Evolutionary conservation across 164 flowering plant genomes (phyloP).

Genomic region (Brasenia schreberi): DNA sequence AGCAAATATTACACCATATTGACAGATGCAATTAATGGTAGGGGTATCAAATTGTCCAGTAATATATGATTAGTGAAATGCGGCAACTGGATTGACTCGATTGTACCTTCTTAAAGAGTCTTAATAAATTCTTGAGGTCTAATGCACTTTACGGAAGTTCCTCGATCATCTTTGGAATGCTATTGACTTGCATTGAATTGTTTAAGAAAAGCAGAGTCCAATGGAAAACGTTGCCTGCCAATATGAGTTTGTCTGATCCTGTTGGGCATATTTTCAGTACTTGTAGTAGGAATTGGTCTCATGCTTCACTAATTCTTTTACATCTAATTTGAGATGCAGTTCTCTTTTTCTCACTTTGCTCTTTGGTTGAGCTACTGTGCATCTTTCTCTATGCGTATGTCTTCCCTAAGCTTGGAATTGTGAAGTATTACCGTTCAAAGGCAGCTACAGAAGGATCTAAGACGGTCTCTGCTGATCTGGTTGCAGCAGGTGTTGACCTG

Average conservation of each 20-base stretch:
- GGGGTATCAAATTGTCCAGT: no score
- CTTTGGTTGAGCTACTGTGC: constrained; percentile 46
- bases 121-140: no score
- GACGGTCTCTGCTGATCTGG: constrained; percentile 73
- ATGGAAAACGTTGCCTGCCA: no score
- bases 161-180: not conserved
- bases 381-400: constrained; percentile 47
- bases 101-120: no score
- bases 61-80: no score
- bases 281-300: no score
- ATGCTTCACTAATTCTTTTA: not conserved
- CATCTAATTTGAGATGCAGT: constrained; percentile 11
- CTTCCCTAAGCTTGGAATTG: constrained; percentile 58
- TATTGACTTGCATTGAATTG: not conserved
- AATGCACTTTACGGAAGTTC: not conserved
- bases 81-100: no score
- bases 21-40: no score
- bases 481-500: constrained; percentile 48
- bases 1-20: no score
- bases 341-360: constrained; percentile 41
- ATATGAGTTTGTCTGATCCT: no score
- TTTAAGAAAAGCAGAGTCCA: not conserved
- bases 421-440: constrained; percentile 59
- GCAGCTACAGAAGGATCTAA: constrained; percentile 77
- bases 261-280: no score